Evolutionary conservation across 257 asterid genomes (phyloP).

Genomic region (Solanum appendiculatum): DNA sequence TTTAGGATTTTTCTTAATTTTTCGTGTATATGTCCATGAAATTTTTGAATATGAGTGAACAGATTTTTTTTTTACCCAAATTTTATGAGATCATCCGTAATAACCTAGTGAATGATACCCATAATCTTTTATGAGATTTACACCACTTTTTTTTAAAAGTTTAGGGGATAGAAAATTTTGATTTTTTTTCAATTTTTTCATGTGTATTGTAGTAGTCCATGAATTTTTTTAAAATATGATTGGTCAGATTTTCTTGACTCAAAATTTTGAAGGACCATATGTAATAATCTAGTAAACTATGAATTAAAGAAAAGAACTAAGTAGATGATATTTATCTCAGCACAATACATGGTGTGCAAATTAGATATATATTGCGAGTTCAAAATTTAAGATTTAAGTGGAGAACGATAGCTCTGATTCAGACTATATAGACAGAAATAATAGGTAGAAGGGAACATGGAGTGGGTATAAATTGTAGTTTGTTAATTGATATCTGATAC

Average conservation of each 20-base stretch:
- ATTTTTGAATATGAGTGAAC: too few species aligned
- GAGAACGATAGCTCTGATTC: neutral
- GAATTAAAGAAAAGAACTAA: neutral
- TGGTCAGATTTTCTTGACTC: neutral
- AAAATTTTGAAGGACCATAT: neutral
- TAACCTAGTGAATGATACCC: too few species aligned
- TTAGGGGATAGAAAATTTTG: too few species aligned
- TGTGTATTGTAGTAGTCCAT: too few species aligned
- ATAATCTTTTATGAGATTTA: too few species aligned
- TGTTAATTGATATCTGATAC: neutral
- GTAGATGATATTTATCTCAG: neutral
- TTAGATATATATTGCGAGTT: neutral
- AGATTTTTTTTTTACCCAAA: too few species aligned
- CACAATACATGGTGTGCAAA: neutral
- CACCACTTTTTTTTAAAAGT: too few species aligned
- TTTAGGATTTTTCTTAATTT: too few species aligned
- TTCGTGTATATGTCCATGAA: too few species aligned
- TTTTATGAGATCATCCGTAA: too few species aligned
- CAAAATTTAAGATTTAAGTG: neutral
- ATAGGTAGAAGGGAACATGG: neutral
- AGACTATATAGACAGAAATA: neutral
- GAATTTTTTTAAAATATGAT: neutral
- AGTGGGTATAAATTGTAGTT: neutral
- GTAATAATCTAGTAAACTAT: neutral
- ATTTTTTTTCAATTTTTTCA: too few species aligned